Percentiles rank a stretch among this genome's conserved stretches.
Conservation (phyloP, 23 red algal genomes). For the Gracilaria vermiculophylla region DNA sequence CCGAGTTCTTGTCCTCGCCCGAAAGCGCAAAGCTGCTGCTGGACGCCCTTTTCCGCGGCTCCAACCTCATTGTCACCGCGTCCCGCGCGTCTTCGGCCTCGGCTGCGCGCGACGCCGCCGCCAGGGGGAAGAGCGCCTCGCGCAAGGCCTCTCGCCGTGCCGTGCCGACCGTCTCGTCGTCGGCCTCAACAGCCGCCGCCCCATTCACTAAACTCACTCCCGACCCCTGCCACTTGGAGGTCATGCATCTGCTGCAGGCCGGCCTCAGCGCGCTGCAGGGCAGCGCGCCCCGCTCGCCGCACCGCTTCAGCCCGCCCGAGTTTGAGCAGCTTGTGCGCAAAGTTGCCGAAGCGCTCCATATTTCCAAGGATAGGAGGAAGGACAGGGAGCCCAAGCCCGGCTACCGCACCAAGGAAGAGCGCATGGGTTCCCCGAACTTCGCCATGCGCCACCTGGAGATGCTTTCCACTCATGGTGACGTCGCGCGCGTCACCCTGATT, state of each 20-base stretch:
- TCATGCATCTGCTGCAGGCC: constrained; percentile 22
- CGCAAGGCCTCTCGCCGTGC: neutral
- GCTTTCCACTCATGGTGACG: constrained; percentile 52
- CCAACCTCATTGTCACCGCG: constrained; percentile 4
- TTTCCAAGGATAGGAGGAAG: constrained; percentile 1
- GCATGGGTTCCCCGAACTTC: neutral
- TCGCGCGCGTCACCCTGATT: constrained; percentile 23
- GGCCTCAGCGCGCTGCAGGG: neutral
- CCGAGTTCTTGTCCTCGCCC: constrained; percentile 33
- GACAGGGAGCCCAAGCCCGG: constrained; percentile 12
- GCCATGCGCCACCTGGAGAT: constrained; percentile 36
- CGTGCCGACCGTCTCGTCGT: neutral
- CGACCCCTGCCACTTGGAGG: constrained; percentile 30
- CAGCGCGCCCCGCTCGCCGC: no score
- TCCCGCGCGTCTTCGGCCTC: neutral
- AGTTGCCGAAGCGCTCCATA: neutral
- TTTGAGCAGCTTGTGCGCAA: constrained; percentile 31
- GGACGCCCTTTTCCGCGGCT: constrained; percentile 23
- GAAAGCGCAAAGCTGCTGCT: constrained; percentile 6
- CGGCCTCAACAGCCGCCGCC: neutral
- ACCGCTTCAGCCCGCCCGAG: neutral
- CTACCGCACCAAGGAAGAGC: constrained; percentile 4
- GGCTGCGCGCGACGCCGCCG: neutral
- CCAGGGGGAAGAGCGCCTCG: neutral
- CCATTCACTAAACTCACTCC: neutral